Conservation (phyloP, 257 asterid species). For the Ligustrum vulgare region DNA sequence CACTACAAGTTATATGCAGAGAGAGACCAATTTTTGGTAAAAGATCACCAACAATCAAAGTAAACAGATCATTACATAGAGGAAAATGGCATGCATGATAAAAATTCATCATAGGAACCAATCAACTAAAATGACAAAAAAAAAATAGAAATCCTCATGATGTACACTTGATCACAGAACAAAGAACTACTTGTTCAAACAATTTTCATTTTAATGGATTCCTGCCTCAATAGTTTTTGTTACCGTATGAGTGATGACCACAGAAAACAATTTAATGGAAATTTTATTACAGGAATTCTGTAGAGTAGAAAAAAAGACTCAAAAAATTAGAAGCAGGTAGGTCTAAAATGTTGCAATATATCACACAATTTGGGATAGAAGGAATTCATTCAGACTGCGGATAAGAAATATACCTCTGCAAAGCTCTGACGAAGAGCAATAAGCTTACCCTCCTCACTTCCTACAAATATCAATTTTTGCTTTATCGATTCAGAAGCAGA, state of each 20-base stretch:
- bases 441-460: constrained; percentile 97
- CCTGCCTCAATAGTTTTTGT: background rate
- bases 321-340: background rate
- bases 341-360: background rate
- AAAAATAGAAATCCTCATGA: background rate
- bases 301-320: constrained; percentile 3
- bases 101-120: background rate
- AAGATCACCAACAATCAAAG: background rate
- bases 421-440: constrained; percentile 91
- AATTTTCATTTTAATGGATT: background rate
- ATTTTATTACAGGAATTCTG: background rate
- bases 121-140: background rate
- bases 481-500: constrained; percentile 83
- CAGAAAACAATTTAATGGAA: constrained; percentile 1
- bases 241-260: background rate
- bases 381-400: background rate
- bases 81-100: background rate
- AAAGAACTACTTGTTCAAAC: background rate
- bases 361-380: background rate
- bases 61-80: background rate
- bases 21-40: background rate
- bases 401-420: constrained; percentile 56
- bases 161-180: background rate
- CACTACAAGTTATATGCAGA: background rate
- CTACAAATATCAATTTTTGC: constrained; percentile 80